phyloP scores from a whole-genome alignment of 345 rosid species.

The Eutrema japonicum region DNA sequence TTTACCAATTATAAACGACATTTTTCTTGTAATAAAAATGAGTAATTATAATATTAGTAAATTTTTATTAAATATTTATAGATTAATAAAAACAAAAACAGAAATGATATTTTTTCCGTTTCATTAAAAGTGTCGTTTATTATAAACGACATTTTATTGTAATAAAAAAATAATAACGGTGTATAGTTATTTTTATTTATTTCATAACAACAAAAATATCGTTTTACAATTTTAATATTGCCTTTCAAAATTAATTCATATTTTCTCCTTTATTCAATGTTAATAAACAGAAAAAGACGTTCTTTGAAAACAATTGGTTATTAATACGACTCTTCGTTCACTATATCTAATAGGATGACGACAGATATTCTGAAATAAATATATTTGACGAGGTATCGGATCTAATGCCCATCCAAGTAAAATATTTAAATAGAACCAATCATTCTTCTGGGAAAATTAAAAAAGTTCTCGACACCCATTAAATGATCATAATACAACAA shows the following conservation, averaged over 20 bases:
- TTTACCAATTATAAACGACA: no score
- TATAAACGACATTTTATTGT: neutral
- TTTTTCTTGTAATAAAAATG: no score
- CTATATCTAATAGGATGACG: neutral
- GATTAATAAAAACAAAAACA: no score
- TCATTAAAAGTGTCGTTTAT: no score
- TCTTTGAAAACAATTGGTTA: neutral
- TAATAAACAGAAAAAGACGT: neutral
- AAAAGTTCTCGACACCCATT: constrained; percentile 9
- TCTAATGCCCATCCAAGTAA: neutral
- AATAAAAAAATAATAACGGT: no score
- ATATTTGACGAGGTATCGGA: neutral
- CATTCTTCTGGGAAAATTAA: neutral
- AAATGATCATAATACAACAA: constrained; percentile 29
- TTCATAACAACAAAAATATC: neutral
- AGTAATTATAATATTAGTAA: no score
- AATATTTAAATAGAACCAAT: neutral
- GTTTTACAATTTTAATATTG: neutral
- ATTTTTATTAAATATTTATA: no score
- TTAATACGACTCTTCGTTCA: neutral
- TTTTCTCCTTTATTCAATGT: neutral
- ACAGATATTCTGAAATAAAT: neutral
- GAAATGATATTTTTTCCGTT: no score
- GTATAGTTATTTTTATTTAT: no score
- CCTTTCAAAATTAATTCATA: neutral